A percentile compares a stretch with the other conserved stretches of the same genome.
phyloP scores from a whole-genome alignment of 192 early-diverging fungal species.

The Umbelopsis ramanniana region DNA sequence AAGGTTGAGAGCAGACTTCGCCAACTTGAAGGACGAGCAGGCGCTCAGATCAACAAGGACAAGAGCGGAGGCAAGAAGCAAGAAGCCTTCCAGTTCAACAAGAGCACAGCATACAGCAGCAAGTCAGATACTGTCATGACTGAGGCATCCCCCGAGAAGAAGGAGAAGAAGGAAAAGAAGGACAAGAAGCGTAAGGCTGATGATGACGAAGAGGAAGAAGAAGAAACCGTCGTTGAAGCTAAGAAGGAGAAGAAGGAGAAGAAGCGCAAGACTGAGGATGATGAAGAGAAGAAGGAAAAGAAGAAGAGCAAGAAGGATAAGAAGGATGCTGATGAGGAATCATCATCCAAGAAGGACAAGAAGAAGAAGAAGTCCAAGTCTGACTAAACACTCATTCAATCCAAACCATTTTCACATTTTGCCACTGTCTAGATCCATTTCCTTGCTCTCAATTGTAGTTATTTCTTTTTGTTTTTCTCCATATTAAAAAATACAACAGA shows the following conservation, averaged over 20 bases:
- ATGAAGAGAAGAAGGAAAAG: conserved; percentile 13
- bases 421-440: conserved; percentile 50
- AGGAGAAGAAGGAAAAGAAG: conserved; percentile 52
- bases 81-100: conserved; percentile 67
- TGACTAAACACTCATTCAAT: conserved; percentile 27
- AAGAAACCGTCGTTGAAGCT: conserved; percentile 44
- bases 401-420: conserved; percentile 47
- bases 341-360: conserved; percentile 35
- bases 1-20: conserved; percentile 89
- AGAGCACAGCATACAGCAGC: conserved; percentile 51
- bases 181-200: conserved; percentile 51
- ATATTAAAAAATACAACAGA: conserved; percentile 29
- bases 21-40: conserved; percentile 85
- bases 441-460: conserved; percentile 53
- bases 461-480: conserved; percentile 41
- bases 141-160: conserved; percentile 44
- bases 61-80: conserved; percentile 66
- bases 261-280: conserved; percentile 45
- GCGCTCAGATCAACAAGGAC: conserved; percentile 70
- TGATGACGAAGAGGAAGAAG: conserved; percentile 31
- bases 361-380: conserved; percentile 40
- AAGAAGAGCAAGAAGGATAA: conserved; percentile 35
- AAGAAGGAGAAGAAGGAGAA: conserved; percentile 56
- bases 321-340: background rate
- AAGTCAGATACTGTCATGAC: conserved; percentile 37